Conservation (phyloP, 176 grass and related monocot genomes). For the Melocanna baccifera region DNA sequence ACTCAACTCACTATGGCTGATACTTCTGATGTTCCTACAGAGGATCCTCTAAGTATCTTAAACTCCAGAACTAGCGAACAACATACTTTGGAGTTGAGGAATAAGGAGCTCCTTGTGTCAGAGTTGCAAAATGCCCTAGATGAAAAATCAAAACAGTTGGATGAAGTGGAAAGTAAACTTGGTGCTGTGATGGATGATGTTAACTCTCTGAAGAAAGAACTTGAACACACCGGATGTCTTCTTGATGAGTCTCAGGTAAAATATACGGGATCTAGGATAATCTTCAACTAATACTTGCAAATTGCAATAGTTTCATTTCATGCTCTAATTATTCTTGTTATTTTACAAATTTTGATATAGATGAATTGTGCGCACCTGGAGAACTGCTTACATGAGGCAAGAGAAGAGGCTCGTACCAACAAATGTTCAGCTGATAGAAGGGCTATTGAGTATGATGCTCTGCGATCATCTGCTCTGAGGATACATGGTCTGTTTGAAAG, state of each 20-base stretch:
- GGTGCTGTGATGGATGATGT: slow-evolving; percentile 51
- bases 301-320: slow-evolving; percentile 1
- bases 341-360: slow-evolving; percentile 39
- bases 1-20: slow-evolving; percentile 34
- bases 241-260: slow-evolving; percentile 97
- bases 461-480: slow-evolving; percentile 71
- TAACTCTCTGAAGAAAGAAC: slow-evolving; percentile 64
- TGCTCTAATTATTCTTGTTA: slow-evolving; percentile 24
- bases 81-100: slow-evolving; percentile 45
- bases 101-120: slow-evolving; percentile 46
- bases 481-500: slow-evolving; percentile 89
- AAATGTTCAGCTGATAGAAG: slow-evolving; percentile 98
- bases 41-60: slow-evolving; percentile 47
- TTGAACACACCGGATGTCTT: slow-evolving; percentile 58
- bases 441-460: slow-evolving; percentile 77
- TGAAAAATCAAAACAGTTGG: slow-evolving; percentile 66
- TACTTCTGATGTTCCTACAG: slow-evolving; percentile 44
- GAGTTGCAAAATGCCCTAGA: slow-evolving; percentile 60
- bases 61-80: slow-evolving; percentile 40
- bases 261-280: slow-evolving; percentile 4
- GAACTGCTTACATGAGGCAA: slow-evolving; percentile 88
- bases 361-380: slow-evolving; percentile 96
- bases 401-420: slow-evolving; percentile 85
- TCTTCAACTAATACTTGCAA: slow-evolving; percentile 28
- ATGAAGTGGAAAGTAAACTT: slow-evolving; percentile 73